Evolutionary conservation across 768 basidiomycete species (phyloP).

Genomic region (Kwoniella dejecticola): DNA sequence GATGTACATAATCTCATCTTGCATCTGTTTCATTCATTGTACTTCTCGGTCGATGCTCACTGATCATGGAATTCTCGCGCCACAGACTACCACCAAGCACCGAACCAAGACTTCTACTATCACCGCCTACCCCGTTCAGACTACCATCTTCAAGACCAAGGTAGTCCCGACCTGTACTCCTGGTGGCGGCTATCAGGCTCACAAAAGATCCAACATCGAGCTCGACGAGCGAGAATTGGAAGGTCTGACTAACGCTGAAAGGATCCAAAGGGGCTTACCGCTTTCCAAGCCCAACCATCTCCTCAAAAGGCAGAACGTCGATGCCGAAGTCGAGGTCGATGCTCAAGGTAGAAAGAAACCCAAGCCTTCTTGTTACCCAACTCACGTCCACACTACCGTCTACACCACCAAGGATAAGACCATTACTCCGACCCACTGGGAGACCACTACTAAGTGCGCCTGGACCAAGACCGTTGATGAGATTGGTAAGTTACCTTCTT

Average conservation of each 20-base stretch:
- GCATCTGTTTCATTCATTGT: too few relatives aligned
- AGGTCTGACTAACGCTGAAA: constrained; percentile 23
- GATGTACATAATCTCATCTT: too few relatives aligned
- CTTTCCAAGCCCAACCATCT: constrained; percentile 1
- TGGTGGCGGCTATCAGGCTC: neutral
- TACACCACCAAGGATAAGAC: constrained; percentile 16
- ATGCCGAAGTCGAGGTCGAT: neutral
- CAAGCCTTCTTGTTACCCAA: constrained; percentile 5
- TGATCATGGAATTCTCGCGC: neutral
- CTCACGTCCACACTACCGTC: neutral
- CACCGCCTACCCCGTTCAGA: constrained; percentile 3
- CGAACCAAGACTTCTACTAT: constrained; percentile 3
- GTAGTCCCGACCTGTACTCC: constrained; percentile 9
- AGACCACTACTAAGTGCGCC: constrained; percentile 17
- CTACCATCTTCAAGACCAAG: constrained; percentile 9
- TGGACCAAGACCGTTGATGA: constrained; percentile 22
- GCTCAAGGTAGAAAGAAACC: constrained; percentile 6
- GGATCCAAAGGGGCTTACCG: constrained; percentile 25
- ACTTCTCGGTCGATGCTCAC: neutral
- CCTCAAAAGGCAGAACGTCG: neutral
- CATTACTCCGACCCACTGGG: constrained; percentile 19
- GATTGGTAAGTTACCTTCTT: constrained; percentile 12
- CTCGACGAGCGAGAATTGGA: constrained; percentile 15
- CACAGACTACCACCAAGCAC: constrained; percentile 16
- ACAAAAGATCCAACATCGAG: constrained; percentile 12